Base-by-base conservation (phyloP, 176 grass and related monocot genomes). In the Saccharum spontaneum region DNA sequence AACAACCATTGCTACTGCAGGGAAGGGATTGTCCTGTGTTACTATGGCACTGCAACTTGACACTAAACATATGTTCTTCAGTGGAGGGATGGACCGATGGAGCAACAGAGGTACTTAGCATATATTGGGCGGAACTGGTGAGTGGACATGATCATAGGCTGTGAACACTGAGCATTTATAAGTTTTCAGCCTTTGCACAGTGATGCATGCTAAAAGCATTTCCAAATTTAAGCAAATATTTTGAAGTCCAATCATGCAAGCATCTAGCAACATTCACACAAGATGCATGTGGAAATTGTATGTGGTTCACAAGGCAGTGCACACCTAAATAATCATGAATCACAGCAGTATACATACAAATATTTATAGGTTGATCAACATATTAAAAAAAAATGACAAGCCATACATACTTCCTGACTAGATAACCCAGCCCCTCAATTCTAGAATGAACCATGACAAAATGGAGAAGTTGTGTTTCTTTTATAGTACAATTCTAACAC, bases 1-100 rank as follows among this genome's bases (percentile, higher is more conserved):
- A 72, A 37, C 17, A 60, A 69, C 34, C 26, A 81, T 17, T 36
- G 12, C 23, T 46, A 60, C 34, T 17, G 34, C 23, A 43, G 10
- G n/a, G 64, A n/a, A 43, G 10, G n/a, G 64, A n/a, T 41, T 36
- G 26, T n/a, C 24, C 28, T 43, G 57, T 54, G 41, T 45, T 67
- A 76, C 8, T 59, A 20, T 23, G 18, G 10, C 7, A 44, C 49
- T 34, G 67, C 34, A 9, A 67, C 22, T 74, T 6, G 9, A 73
- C 15, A 45, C 17, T 49, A 50, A 46, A 39, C 52, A 86, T 83
- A 61, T 75, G 81, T 48, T 10, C 41, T 84, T 75, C 71, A 84
- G 22, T 70, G 7, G 5, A 40, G 23, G 4, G 17, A 82, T 44
- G 9, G 6, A 62, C 6, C 54, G 17, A 82, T 44, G 9, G 6